Evolutionary conservation across 805 yeast species (phyloP).

Genomic region (Cyberlindnera amylophila): DNA sequence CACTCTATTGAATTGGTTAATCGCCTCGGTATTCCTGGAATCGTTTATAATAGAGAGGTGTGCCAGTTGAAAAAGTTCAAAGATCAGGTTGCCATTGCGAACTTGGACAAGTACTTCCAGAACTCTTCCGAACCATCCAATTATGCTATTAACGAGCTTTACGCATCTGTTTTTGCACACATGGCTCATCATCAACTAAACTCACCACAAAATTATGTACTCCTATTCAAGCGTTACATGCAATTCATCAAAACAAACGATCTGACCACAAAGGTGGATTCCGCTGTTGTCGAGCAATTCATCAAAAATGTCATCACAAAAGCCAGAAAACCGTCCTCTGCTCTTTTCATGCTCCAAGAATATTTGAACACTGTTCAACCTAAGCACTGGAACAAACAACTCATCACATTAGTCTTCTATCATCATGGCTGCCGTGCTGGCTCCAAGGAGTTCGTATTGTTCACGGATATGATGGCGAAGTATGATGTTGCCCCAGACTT

Average conservation of each 20-base stretch:
- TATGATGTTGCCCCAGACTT: constrained; percentile 14
- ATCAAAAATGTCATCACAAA: constrained; percentile 9
- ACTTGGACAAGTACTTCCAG: constrained; percentile 12
- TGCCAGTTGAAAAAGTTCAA: not conserved
- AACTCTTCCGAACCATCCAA: constrained; percentile 11
- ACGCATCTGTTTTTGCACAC: constrained; percentile 13
- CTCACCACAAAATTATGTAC: not conserved
- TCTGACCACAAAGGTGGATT: constrained; percentile 10
- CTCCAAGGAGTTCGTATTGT: constrained; percentile 4
- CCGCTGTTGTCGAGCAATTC: constrained; percentile 17
- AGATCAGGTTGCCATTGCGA: constrained; percentile 5
- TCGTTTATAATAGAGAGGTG: constrained; percentile 10
- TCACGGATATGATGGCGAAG: constrained; percentile 12
- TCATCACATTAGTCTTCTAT: constrained; percentile 10
- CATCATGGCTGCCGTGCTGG: constrained; percentile 13
- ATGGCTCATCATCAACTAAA: constrained; percentile 8
- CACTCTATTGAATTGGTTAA: constrained; percentile 10
- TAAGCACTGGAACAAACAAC: constrained; percentile 5
- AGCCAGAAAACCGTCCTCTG: constrained; percentile 12
- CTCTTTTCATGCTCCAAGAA: constrained; percentile 15
- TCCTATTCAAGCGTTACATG: constrained; percentile 6
- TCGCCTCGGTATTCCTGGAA: constrained; percentile 16
- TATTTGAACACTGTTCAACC: constrained; percentile 8
- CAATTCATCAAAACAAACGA: not conserved
- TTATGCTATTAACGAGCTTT: constrained; percentile 17